Evolutionary conservation across 352 stramenopile genomes (phyloP), one percentile per base, ranked within the genome.

Genomic region (Thraustotheca clavata): DNA sequence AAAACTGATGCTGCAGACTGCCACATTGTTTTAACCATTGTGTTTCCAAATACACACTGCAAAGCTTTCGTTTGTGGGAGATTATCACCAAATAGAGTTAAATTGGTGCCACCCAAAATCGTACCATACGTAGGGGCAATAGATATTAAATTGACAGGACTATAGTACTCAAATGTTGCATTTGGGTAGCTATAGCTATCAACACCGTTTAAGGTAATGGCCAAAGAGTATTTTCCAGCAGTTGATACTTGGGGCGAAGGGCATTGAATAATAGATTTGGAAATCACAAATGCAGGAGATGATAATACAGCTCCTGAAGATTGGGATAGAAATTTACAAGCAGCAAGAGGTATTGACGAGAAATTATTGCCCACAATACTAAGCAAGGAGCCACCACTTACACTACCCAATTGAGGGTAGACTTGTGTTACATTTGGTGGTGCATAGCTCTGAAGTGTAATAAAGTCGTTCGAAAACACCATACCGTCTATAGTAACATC

Each of bases 11-110:
- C 59, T 2, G 35, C 39, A 0, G 73, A 77, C 18, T 74, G 5
- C 5, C 68, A 73, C 18, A 18, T 57, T 9, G 68, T 73, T 31
- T 46, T 49, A 11, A 65, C 43, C 40, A 46, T 40, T 22, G 16
- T 48, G 0, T 39, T 34, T 0, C 71, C 75, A 67, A 83, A 83
- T 16, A 46, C 67, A 49, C 75, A 83, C 1, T 48, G 54, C 12
- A 69, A 27, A 26, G 69, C 43, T 1, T 39, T 26, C n/a, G 73
- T 68, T 0, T 32, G 31, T 0, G 68, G n/a, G 47, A 76, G 73
- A 22, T 60, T 47, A 7, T 61, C 59, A 24, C 67, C 71, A 14
- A 36, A 69, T 5, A 82, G 49, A 2, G 70, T 22, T 40, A 82
- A 67, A 43, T 31, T 50, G 0, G 72, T 75, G 29, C 67, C 72